These are phyloP conservation scores for Lunularia cruciata DNA, from an alignment of 225 moss, liverwort and hornwort genomes.

Conservation along the genomic window DNA sequence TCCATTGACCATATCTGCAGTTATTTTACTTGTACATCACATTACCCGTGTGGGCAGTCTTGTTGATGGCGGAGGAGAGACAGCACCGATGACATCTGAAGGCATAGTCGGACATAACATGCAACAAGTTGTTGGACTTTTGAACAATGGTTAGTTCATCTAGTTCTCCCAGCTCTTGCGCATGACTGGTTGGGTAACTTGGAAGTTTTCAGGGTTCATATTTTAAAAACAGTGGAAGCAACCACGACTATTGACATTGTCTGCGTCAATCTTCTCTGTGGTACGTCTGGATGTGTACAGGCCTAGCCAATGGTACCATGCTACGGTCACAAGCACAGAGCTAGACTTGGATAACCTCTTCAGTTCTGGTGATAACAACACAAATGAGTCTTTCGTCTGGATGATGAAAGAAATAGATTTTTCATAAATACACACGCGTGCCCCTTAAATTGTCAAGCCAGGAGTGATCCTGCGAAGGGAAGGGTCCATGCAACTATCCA, in stretches of 20 bases:
- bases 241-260: background rate
- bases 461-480: slow-evolving; percentile 13
- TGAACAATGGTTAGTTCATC: slow-evolving; percentile 36
- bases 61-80: slow-evolving; percentile 26
- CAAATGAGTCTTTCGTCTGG: background rate
- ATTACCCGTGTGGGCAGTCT: slow-evolving; percentile 16
- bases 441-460: background rate
- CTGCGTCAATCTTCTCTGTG: background rate
- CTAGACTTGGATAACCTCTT: slow-evolving; percentile 11
- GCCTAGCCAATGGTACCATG: slow-evolving; percentile 38
- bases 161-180: background rate
- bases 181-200: background rate
- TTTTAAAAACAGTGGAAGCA: background rate
- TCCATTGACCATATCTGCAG: background rate
- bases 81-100: slow-evolving; percentile 27
- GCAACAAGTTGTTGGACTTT: slow-evolving; percentile 35
- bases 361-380: background rate
- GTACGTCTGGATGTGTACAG: slow-evolving; percentile 21
- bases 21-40: background rate
- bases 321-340: slow-evolving; percentile 30
- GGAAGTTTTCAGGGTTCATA: background rate
- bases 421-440: background rate
- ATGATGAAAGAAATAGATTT: background rate
- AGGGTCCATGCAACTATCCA: slow-evolving; percentile 19
- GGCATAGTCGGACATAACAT: slow-evolving; percentile 33